phyloP scores from a whole-genome alignment of 2,329 filamentous ascomycete species.

The Penicillium sp. region DNA sequence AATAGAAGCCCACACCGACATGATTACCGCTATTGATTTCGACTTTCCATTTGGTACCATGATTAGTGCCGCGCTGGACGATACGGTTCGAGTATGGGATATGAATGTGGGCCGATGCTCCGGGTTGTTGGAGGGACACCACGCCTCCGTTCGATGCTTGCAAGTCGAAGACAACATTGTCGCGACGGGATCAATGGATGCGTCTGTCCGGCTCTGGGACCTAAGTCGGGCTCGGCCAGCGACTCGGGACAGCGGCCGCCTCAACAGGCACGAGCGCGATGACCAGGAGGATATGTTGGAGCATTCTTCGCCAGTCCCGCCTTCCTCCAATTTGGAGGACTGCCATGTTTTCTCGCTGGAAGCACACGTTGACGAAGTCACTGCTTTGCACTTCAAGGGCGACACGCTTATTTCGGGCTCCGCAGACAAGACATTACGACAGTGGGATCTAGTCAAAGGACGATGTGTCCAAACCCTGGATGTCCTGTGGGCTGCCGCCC shows the following conservation, averaged over 20 bases:
- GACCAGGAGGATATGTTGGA: conserved; percentile 41
- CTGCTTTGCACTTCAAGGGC: conserved; percentile 84
- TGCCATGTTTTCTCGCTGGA: conserved; percentile 85
- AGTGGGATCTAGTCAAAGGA: conserved; percentile 98
- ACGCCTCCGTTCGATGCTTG: conserved; percentile 85
- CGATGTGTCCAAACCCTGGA: conserved; percentile 96
- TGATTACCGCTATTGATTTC: conserved; percentile 88
- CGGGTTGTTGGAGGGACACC: conserved; percentile 86
- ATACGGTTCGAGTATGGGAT: conserved; percentile 95
- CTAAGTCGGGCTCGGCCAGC: conserved; percentile 83
- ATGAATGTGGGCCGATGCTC: conserved; percentile 90
- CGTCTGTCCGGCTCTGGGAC: conserved; percentile 93
- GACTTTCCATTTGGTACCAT: conserved; percentile 95
- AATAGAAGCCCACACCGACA: conserved; percentile 82
- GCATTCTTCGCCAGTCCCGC: conserved; percentile 63
- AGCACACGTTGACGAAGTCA: conserved; percentile 91
- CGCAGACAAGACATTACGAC: conserved; percentile 91
- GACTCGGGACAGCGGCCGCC: conserved; percentile 55
- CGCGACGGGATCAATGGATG: conserved; percentile 91
- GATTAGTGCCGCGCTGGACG: conserved; percentile 87
- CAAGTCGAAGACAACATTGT: conserved; percentile 96
- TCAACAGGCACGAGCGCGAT: conserved; percentile 49
- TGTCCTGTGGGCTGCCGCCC: conserved; percentile 95
- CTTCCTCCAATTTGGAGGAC: conserved; percentile 75
- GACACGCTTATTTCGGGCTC: conserved; percentile 92